Base-by-base conservation (phyloP, 805 yeast species). In the Candida corydali region DNA sequence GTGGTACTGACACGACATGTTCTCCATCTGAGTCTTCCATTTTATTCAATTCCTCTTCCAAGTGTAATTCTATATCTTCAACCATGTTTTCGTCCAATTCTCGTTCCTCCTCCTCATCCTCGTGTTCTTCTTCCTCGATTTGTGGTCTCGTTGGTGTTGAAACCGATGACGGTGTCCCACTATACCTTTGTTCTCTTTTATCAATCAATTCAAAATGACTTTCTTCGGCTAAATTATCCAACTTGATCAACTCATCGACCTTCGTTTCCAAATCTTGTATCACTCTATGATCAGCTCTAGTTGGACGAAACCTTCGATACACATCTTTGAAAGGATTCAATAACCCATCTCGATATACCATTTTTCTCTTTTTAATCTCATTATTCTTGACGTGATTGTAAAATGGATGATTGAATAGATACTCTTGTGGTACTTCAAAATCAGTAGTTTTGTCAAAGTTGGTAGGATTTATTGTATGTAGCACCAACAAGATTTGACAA, bases 221-320 rank as follows among this genome's bases (percentile, higher is more conserved):
- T 30, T 81, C 86, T 54, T 86, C 89, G 1, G 97, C 95, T 40
- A 82, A 88, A 26, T 76, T 85, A 55, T 91, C 98, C 31, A 78
- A 61, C 43, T 75, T 67, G 20, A 91, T 65, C 35, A 91, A 63
- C 52, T 82, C 86, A 40, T 85, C 84, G 4, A 91, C 96, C 37
- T 76, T 77, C 25, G 74, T 73, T 45, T 91, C 96, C 6, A 87
- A 79, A 43, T 78, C 80, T 39, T 86, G 85, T 52, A 88, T 78
- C 17, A 84, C 80, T 28, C 80, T 69, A 36, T 79, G 80, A 38
- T 81, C 78, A 44, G 85, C 73, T 40, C 82, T 78, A 37, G 82
- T 75, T 34, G 86, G 79, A 52, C 85, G 81, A 42, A 93, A 70
- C 29, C 87, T 65, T 42, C 82, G 75, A 29, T 78, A 69, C 2